Evolutionary conservation across 2,329 filamentous ascomycete genomes (phyloP).

Genomic region (Pestalotiopsis fici): DNA sequence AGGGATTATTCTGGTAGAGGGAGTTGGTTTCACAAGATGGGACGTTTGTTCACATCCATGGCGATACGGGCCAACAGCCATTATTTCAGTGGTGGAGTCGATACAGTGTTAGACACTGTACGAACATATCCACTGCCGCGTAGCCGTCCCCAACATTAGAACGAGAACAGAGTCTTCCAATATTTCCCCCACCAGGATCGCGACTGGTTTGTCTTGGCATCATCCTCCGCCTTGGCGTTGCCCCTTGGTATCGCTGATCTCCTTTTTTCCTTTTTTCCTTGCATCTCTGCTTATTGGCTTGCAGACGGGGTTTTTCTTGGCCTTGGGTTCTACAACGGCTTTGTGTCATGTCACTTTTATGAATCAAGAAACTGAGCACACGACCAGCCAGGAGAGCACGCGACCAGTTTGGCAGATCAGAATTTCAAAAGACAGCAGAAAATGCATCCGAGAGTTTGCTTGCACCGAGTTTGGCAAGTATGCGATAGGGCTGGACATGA

Average conservation of each 20-base stretch:
- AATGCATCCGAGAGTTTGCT: no score
- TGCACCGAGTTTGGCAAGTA: not conserved
- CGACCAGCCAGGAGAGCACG: not conserved
- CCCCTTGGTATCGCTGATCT: not conserved
- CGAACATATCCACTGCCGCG: not conserved
- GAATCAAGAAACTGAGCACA: conserved; percentile 1
- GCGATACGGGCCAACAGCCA: not conserved
- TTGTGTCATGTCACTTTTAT: no score
- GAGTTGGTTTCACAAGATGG: not conserved
- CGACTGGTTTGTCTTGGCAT: not conserved
- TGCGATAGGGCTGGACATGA: not conserved
- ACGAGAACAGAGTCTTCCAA: conserved; percentile 1
- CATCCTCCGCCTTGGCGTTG: not conserved
- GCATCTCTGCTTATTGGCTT: not conserved
- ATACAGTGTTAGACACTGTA: not conserved
- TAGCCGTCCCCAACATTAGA: conserved; percentile 5
- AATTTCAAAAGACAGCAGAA: not conserved
- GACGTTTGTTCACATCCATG: not conserved
- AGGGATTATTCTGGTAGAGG: not conserved
- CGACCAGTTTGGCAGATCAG: not conserved
- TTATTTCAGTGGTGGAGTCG: not conserved
- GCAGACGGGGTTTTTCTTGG: not conserved
- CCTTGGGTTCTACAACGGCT: no score
- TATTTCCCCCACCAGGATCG: not conserved
- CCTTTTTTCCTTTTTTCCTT: not conserved